Base-by-base conservation (phyloP, 768 basidiomycete genomes). In the Mycena olivaceomarginata region DNA sequence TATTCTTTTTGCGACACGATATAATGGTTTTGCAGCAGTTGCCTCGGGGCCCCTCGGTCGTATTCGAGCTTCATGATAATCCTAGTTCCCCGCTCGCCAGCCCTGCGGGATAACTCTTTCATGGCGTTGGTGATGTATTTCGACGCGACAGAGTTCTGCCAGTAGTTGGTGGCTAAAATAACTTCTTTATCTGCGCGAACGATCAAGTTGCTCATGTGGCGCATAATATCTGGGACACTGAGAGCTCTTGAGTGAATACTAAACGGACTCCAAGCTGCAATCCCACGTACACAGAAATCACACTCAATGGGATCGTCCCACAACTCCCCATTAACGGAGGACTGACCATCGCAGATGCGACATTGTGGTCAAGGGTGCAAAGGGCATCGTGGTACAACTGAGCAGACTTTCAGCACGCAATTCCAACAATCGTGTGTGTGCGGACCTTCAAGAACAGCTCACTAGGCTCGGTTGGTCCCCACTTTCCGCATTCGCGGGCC, bases 221-320 rank as follows among this genome's bases (percentile, higher is more conserved):
- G 88, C 89, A 94, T 93, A 78, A 94, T 95, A 80, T 95, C 94
- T 0, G 94, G 93, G 60, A 94, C 92, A 57, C 89, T 91, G 10
- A 74, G 48, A 67, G 68, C 40, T 15, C 25, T 16, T 48, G 22
- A 25, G 57, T 67, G 39, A 2, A 63, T 37, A 7, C 39, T 41
- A 31, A 45, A 74, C 64, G 5, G 43, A 4, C 41, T 22, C 6
- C 18, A 22, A 56, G 11, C 37, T 37, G 51, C 48, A 31, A 31
- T 31, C 31, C 31, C 7, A 80, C 89, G 20, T 81, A 89, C 88
- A 92, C 84, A 20, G 93, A 93, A 80, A 94, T 86, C 79, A 94
- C 89, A 9, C 90, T 86, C 45, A 94, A 85, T 16, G 93, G 94
- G 43, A 94, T 89, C 18, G 93, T 92, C 9, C 92, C 93, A 16